Percentiles rank a stretch among this genome's conserved stretches.
These are phyloP conservation scores for Trichoderma arundinaceum DNA, from an alignment of 2,329 filamentous ascomycete species.

Conservation along the genomic window DNA sequence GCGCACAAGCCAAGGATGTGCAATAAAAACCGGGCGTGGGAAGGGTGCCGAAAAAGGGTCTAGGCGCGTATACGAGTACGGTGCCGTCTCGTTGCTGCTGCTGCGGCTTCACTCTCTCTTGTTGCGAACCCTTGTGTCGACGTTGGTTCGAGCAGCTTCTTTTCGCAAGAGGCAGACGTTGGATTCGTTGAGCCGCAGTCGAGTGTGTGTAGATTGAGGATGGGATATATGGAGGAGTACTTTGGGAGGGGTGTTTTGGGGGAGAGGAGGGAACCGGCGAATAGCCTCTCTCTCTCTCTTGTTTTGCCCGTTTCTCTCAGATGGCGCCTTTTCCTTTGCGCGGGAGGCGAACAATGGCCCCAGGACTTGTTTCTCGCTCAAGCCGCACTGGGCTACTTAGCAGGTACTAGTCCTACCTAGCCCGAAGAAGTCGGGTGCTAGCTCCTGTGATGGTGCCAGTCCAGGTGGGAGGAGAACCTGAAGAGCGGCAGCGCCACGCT, in stretches of 20 bases:
- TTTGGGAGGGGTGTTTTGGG: constrained; percentile 11
- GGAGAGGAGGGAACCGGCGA: constrained; percentile 11
- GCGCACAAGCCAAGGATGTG: constrained; percentile 31
- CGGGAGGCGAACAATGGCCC: constrained; percentile 21
- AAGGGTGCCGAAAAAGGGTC: constrained; percentile 29
- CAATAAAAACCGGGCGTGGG: constrained; percentile 27
- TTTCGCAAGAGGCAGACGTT: constrained; percentile 11
- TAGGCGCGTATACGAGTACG: constrained; percentile 30
- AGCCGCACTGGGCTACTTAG: constrained; percentile 17
- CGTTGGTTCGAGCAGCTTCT: not conserved
- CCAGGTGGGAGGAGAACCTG: constrained; percentile 4
- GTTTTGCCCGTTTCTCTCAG: not conserved
- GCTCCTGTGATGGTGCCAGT: constrained; percentile 25
- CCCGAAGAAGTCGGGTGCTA: constrained; percentile 4
- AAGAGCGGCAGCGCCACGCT: constrained; percentile 27
- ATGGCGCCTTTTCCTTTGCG: constrained; percentile 27
- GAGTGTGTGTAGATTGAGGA: not conserved
- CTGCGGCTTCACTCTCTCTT: not conserved
- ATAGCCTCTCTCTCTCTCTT: constrained; percentile 8
- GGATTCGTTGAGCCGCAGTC: constrained; percentile 12
- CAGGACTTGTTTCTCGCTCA: constrained; percentile 11
- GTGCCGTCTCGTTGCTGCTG: constrained; percentile 4
- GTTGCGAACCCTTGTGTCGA: not conserved
- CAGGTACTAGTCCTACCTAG: constrained; percentile 9
- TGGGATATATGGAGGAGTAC: not conserved